Base-by-base conservation (phyloP, 2,329 filamentous ascomycete genomes). In the Metarhizium sp. region DNA sequence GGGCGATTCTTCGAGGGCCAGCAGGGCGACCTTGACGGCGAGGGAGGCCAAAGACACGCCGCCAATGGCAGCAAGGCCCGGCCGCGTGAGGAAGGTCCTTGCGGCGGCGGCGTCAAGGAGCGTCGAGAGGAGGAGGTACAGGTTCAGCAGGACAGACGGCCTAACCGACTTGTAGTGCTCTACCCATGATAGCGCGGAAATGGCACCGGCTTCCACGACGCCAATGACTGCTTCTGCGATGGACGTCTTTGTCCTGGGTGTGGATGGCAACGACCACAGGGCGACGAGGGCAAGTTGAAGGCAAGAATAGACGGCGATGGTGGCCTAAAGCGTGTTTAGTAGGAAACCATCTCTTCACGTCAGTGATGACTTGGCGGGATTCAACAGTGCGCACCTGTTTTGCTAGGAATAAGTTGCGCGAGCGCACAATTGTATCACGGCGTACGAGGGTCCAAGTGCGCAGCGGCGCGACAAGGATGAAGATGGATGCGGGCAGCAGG, bases 71-170 rank as follows among this genome's bases (percentile, higher is more conserved):
- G 49, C n/a, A 36, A 66, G 57, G 4, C 55, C 55, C 14, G 56
- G 56, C 6, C 69, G 64, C 4, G 73, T 61, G 63, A 67, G 71
- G 1, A 69, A 61, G 0, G 71, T 72, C 32, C 71, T 59, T 1
- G 63, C 58, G 8, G 64, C 60, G 2, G 68, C 66, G 20, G 67
- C 58, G 20, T 74, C 71, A 32, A 71, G 66, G 16, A 72, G 47
- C 6, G 67, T 58, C 0, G 67, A 66, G 13, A 65, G 53, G 47
- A 71, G 57, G 3, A 74, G 61, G 46, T 67, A 74, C 8, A 55
- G 14, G 45, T 59, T 63, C 13, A 73, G 59, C 1, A 74, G 49
- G 0, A 64, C 58, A 0, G 71, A 71, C 1, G 72, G 69, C 18
- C 64, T 61, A 2, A 60, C 58, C 5, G 69, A 66, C 6, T 63